A percentile compares a stretch with the other conserved stretches of the same genome.
These are phyloP conservation scores for Trichoderma atrobrunneum DNA, from an alignment of 2,329 filamentous ascomycete genomes.

Conservation along the genomic window DNA sequence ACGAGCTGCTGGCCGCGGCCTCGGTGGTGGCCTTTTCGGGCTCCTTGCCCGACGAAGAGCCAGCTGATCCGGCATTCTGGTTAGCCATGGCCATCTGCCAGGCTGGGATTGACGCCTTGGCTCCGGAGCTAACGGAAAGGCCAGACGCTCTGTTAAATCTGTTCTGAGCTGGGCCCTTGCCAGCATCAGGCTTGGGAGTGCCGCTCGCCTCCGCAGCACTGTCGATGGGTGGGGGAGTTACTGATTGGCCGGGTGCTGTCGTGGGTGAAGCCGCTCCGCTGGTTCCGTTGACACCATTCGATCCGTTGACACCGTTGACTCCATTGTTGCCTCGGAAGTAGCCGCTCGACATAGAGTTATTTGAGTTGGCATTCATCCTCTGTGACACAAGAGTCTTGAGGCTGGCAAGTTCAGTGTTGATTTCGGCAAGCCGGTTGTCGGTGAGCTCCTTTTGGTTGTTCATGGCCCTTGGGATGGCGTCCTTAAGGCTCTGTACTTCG, in stretches of 20 bases:
- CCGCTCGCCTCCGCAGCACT: conserved; percentile 26
- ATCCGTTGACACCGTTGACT: background rate
- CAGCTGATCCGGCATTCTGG: conserved; percentile 35
- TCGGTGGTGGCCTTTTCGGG: conserved; percentile 8
- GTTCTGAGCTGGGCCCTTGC: conserved; percentile 33
- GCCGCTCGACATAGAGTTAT: conserved; percentile 25
- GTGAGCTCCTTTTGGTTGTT: conserved; percentile 82
- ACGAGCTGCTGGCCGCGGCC: conserved; percentile 17
- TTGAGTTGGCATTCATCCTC: conserved; percentile 47
- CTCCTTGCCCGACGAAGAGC: background rate
- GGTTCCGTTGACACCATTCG: conserved; percentile 21
- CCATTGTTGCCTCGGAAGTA: conserved; percentile 28
- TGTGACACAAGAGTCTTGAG: conserved; percentile 80
- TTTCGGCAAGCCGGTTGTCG: conserved; percentile 76
- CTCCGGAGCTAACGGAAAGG: conserved; percentile 41
- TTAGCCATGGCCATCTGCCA: conserved; percentile 75
- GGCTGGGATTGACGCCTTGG: conserved; percentile 69
- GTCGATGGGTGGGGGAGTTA: conserved; percentile 14
- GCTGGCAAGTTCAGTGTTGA: conserved; percentile 84
- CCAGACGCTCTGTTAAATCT: conserved; percentile 33
- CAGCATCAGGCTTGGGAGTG: conserved; percentile 31
- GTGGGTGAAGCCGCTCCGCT: conserved; percentile 24
- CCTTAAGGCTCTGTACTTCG: conserved; percentile 78
- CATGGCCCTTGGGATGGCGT: conserved; percentile 83
- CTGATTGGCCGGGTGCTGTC: conserved; percentile 3